These are phyloP conservation scores for Claviceps paspali DNA, from an alignment of 2,329 filamentous ascomycete genomes.

Conservation along the genomic window DNA sequence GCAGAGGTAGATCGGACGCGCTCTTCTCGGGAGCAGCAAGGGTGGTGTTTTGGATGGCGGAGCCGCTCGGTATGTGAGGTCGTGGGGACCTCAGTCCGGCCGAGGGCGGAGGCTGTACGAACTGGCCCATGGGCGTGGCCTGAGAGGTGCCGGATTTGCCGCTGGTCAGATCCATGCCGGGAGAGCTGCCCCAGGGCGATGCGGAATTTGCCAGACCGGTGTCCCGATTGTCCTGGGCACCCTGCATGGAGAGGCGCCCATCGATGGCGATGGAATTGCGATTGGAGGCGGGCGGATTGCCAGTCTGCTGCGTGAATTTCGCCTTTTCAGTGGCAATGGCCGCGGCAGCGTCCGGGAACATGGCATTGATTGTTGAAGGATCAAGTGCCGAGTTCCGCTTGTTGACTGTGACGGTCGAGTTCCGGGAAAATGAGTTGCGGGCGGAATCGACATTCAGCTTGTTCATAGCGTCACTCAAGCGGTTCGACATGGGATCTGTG, in stretches of 20 bases:
- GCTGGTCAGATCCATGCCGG: constrained; percentile 32
- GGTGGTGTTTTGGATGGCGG: constrained; percentile 70
- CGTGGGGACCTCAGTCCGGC: constrained; percentile 66
- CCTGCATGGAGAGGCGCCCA: constrained; percentile 59
- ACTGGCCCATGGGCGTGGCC: constrained; percentile 74
- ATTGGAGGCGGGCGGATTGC: constrained; percentile 77
- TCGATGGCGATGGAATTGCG: constrained; percentile 77
- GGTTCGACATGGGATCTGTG: constrained; percentile 89
- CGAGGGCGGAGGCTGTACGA: constrained; percentile 65
- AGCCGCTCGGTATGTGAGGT: constrained; percentile 49
- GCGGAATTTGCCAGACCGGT: constrained; percentile 17
- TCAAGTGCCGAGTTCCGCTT: constrained; percentile 95
- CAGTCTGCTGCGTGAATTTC: constrained; percentile 90
- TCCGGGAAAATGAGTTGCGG: constrained; percentile 72
- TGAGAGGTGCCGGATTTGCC: constrained; percentile 69
- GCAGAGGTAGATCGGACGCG: constrained; percentile 56
- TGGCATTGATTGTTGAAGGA: constrained; percentile 84
- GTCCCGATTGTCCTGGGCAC: constrained; percentile 24
- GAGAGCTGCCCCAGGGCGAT: constrained; percentile 60
- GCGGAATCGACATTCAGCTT: constrained; percentile 81
- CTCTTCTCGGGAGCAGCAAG: constrained; percentile 55
- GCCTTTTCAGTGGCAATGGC: constrained; percentile 98
- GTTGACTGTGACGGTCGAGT: constrained; percentile 53
- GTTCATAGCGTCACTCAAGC: constrained; percentile 90
- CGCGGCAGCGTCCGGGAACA: constrained; percentile 96